These are phyloP conservation scores for Didymella glomerata DNA, from an alignment of 2,329 filamentous ascomycete genomes.

Conservation along the genomic window DNA sequence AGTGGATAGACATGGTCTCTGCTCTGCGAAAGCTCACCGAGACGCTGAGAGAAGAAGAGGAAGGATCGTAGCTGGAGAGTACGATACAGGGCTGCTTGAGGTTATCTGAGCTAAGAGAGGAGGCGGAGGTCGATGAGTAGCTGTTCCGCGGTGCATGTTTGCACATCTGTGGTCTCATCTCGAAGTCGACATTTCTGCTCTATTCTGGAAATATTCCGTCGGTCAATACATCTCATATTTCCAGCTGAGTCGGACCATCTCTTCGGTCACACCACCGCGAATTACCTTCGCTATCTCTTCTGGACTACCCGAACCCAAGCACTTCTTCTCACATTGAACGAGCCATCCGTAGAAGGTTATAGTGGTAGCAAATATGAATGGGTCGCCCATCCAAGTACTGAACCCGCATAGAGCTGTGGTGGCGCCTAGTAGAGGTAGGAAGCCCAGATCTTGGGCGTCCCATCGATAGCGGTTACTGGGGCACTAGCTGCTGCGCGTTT, in stretches of 20 bases:
- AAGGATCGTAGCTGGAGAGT: too few species aligned
- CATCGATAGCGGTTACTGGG: conserved; percentile 33
- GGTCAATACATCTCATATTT: conserved; percentile 36
- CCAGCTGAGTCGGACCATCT: conserved; percentile 34
- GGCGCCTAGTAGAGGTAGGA: conserved; percentile 37
- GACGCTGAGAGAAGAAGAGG: too few species aligned
- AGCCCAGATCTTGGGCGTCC: conserved; percentile 35
- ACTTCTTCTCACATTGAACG: conserved; percentile 32
- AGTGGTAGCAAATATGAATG: conserved; percentile 27
- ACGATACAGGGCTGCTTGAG: too few species aligned
- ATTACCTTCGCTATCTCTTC: conserved; percentile 34
- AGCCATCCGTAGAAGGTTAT: conserved; percentile 35
- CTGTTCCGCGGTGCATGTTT: too few species aligned
- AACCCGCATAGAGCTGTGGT: conserved; percentile 35
- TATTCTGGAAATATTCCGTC: neutral
- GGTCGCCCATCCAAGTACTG: conserved; percentile 34
- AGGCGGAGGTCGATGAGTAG: too few species aligned
- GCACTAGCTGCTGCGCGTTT: conserved; percentile 35
- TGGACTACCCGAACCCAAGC: conserved; percentile 30
- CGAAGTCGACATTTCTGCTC: neutral
- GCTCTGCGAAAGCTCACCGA: too few species aligned
- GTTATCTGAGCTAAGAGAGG: neutral
- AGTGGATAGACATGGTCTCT: too few species aligned
- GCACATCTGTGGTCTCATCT: neutral
- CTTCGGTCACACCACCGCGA: conserved; percentile 33